Evolutionary conservation across 441 rosid genomes (phyloP).

Genomic region (Pelargonium fulgidum): DNA sequence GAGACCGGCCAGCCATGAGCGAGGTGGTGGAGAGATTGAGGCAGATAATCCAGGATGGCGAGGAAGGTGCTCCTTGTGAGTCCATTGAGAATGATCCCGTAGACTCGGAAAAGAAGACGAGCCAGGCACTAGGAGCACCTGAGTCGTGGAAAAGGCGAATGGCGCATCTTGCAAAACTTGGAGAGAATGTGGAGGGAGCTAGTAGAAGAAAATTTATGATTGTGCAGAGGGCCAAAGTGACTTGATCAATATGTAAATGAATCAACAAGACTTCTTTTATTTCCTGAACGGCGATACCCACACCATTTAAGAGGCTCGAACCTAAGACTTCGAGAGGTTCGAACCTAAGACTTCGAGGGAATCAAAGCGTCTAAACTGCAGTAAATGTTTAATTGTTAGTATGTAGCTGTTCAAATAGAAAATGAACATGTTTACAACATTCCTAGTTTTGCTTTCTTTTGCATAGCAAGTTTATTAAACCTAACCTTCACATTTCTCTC

Average conservation of each 20-base stretch:
- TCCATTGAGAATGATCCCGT: slow-evolving; percentile 13
- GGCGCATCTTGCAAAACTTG: slow-evolving; percentile 43
- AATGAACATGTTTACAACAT: no score
- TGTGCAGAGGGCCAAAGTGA: slow-evolving; percentile 42
- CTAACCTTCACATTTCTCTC: no score
- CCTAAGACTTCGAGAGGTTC: no score
- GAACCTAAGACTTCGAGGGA: no score
- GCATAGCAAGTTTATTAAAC: no score
- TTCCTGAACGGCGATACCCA: no score
- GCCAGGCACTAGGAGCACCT: slow-evolving; percentile 19
- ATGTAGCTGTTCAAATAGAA: no score
- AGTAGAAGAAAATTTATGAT: slow-evolving; percentile 42
- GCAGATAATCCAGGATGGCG: slow-evolving; percentile 37
- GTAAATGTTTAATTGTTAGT: no score
- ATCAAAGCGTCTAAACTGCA: no score
- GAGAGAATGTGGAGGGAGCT: slow-evolving; percentile 39
- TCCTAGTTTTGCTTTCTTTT: no score
- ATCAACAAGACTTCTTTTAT: no score
- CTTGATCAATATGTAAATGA: slow-evolving; percentile 13
- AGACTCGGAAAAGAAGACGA: slow-evolving; percentile 20
- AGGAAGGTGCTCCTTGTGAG: slow-evolving; percentile 21
- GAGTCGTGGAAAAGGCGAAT: slow-evolving; percentile 54
- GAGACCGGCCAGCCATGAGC: slow-evolving; percentile 65
- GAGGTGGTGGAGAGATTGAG: slow-evolving; percentile 46
- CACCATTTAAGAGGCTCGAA: no score